Percentiles rank a stretch among this genome's conserved stretches.
Conservation (phyloP, 768 basidiomycete species). For the Amanita pallidorosea region DNA sequence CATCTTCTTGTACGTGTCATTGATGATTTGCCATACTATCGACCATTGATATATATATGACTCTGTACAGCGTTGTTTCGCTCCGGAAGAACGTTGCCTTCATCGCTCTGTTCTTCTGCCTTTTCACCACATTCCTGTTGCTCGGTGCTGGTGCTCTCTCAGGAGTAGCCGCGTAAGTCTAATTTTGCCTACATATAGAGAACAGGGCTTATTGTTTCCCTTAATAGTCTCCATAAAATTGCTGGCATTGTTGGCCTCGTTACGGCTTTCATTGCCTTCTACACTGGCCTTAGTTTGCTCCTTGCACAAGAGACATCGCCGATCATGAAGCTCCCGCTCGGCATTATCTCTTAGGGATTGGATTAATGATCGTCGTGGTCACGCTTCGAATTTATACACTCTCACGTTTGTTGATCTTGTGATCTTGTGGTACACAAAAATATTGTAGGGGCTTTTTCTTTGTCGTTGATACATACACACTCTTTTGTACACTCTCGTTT, state of each 20-base stretch:
- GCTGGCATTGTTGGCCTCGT: constrained; percentile 35
- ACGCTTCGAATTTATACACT: too few species aligned
- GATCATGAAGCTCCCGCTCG: constrained; percentile 28
- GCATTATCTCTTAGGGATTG: constrained; percentile 11
- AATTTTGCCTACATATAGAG: too few species aligned
- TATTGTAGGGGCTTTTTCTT: too few species aligned
- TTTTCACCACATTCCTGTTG: constrained; percentile 29
- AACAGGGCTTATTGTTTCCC: not conserved
- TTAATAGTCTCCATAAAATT: constrained; percentile 21
- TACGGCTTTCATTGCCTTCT: constrained; percentile 37
- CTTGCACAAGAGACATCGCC: constrained; percentile 28
- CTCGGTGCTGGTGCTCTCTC: constrained; percentile 29
- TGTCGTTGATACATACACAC: too few species aligned
- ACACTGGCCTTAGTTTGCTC: constrained; percentile 33
- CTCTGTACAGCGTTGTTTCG: constrained; percentile 20
- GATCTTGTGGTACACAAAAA: too few species aligned
- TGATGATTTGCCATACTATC: not conserved
- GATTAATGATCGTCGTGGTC: not conserved
- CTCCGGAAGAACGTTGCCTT: constrained; percentile 29
- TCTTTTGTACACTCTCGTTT: too few species aligned
- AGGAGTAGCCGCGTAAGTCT: constrained; percentile 17
- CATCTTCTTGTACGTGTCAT: constrained; percentile 44
- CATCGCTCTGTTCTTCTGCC: constrained; percentile 25
- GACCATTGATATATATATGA: not conserved
- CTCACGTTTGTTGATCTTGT: too few species aligned